These are phyloP conservation scores for Fomitiporia mediterranea DNA, from an alignment of 1,284 basidiomycete species.

Conservation along the genomic window DNA sequence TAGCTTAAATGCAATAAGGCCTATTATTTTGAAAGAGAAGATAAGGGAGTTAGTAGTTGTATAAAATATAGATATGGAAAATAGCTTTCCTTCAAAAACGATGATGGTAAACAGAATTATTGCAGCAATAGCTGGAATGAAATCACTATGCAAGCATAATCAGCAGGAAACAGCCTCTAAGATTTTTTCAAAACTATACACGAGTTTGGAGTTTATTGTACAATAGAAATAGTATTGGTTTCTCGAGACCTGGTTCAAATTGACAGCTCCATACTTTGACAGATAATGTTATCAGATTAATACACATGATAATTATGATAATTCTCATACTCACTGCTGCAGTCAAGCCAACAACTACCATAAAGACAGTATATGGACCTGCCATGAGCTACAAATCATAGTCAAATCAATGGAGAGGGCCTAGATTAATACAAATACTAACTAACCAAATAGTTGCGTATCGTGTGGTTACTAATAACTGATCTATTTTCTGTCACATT, in stretches of 20 bases:
- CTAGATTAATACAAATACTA: not conserved
- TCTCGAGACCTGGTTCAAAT: not conserved
- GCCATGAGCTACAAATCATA: slow-evolving; percentile 14
- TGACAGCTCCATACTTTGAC: slow-evolving; percentile 6
- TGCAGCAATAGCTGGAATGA: slow-evolving; percentile 10
- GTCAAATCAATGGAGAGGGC: no score
- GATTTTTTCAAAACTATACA: not conserved
- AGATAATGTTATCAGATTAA: not conserved
- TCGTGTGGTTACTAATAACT: not conserved
- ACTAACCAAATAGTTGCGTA: slow-evolving; percentile 6
- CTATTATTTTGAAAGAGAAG: not conserved
- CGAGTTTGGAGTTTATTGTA: slow-evolving; percentile 12
- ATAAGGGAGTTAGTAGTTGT: not conserved
- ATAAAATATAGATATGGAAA: not conserved
- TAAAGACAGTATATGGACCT: slow-evolving; percentile 11
- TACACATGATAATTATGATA: no score
- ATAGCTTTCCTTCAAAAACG: slow-evolving; percentile 7
- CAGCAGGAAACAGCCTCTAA: not conserved
- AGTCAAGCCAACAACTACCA: slow-evolving; percentile 3
- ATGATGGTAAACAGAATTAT: slow-evolving; percentile 13
- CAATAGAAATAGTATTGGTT: slow-evolving; percentile 15
- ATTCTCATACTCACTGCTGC: slow-evolving; percentile 1
- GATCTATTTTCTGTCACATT: not conserved
- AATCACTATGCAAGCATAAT: not conserved
- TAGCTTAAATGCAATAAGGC: slow-evolving; percentile 11